Percentiles rank a stretch among this genome's conserved stretches.
Evolutionary conservation across 1,139 yeast genomes (phyloP).

Genomic region (Hyphopichia wangnamkhiaoensis): DNA sequence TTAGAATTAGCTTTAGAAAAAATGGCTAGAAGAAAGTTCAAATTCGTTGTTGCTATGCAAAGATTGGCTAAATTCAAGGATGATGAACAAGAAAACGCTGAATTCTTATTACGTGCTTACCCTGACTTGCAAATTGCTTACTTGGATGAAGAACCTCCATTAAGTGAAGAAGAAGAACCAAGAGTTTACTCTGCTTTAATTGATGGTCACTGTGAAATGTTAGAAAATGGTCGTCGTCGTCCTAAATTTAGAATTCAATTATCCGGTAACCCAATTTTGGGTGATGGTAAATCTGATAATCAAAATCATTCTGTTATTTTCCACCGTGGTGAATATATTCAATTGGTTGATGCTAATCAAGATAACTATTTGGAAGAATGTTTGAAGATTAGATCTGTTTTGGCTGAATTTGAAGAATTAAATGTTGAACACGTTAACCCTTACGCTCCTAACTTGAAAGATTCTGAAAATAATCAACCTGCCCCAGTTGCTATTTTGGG

Average conservation of each 20-base stretch:
- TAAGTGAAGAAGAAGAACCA: conserved; percentile 96
- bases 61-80: conserved; percentile 96
- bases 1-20: conserved; percentile 95
- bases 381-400: conserved; percentile 93
- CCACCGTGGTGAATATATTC: conserved; percentile 98
- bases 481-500: conserved; percentile 98
- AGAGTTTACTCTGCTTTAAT: conserved; percentile 94
- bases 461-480: conserved; percentile 38
- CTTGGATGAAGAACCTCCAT: conserved; percentile 89
- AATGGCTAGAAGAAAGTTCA: conserved; percentile 99
- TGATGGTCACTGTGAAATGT: conserved; percentile 97
- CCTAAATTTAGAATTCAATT: conserved; percentile 97
- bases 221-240: conserved; percentile 98
- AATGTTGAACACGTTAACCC: conserved; percentile 84
- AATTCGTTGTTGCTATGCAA: conserved; percentile 97
- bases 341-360: conserved; percentile 97
- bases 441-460: conserved; percentile 62
- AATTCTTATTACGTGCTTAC: conserved; percentile 95
- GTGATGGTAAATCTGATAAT: conserved; percentile 99
- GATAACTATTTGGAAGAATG: conserved; percentile 98
- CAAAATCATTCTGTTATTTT: conserved; percentile 96
- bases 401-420: conserved; percentile 97
- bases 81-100: conserved; percentile 97
- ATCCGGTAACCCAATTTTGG: conserved; percentile 97
- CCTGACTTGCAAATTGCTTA: conserved; percentile 98